These are phyloP conservation scores for Cochlearia excelsa DNA, from an alignment of 345 rosid species.

Conservation along the genomic window DNA sequence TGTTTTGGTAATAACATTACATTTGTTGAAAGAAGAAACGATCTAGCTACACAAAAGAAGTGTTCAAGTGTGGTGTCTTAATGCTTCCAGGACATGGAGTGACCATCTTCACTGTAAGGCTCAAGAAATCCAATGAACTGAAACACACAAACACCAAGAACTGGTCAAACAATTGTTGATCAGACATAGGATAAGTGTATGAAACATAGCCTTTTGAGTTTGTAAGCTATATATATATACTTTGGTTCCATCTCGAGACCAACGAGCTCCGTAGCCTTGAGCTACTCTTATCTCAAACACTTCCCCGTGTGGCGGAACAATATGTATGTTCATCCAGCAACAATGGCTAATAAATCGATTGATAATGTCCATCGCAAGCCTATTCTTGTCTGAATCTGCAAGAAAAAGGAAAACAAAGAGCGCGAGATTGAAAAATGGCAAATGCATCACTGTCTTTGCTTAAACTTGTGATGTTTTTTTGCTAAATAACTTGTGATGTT, in stretches of 20 bases:
- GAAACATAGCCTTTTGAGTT: background rate
- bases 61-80: slow-evolving; percentile 9
- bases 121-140: slow-evolving; percentile 90
- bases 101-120: slow-evolving; percentile 73
- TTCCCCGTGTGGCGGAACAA: slow-evolving; percentile 59
- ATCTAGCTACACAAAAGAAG: slow-evolving; percentile 1
- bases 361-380: slow-evolving; percentile 49
- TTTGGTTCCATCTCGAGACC: slow-evolving; percentile 72
- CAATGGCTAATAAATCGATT: slow-evolving; percentile 40
- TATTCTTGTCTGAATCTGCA: slow-evolving; percentile 59
- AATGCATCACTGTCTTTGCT: background rate
- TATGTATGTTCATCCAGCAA: slow-evolving; percentile 67
- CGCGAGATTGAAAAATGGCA: background rate
- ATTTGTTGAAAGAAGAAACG: background rate
- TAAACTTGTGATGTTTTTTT: background rate
- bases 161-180: slow-evolving; percentile 4
- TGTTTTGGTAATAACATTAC: background rate
- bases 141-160: slow-evolving; percentile 26
- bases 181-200: background rate
- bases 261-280: slow-evolving; percentile 71
- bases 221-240: slow-evolving; percentile 39
- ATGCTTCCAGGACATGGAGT: slow-evolving; percentile 68
- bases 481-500: background rate
- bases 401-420: background rate
- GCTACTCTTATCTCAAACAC: slow-evolving; percentile 65